These are phyloP conservation scores for Acorus gramineus DNA, from an alignment of 106 monocot species.

Conservation along the genomic window DNA sequence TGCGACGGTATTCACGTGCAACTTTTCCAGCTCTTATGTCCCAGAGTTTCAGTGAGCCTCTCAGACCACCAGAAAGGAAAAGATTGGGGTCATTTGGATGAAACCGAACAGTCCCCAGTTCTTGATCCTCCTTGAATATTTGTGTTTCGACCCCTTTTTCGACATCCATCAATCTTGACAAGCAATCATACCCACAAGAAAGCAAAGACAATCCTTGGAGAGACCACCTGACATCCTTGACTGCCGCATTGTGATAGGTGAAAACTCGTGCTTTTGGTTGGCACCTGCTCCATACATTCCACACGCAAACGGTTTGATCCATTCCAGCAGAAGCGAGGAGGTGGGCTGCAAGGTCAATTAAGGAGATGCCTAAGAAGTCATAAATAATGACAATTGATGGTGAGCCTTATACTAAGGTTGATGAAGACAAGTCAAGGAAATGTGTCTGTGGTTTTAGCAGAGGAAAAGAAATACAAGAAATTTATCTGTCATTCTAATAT, in stretches of 20 bases:
- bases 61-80: conserved; percentile 80
- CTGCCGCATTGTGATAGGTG: conserved; percentile 57
- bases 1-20: conserved; percentile 48
- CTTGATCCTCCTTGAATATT: conserved; percentile 67
- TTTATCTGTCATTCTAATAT: too few relatives aligned
- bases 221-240: conserved; percentile 88
- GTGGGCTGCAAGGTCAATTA: conserved; percentile 44
- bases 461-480: too few relatives aligned
- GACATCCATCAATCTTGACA: conserved; percentile 68
- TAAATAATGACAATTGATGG: too few relatives aligned
- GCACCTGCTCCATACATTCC: conserved; percentile 71
- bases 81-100: conserved; percentile 53
- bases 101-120: conserved; percentile 54
- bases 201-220: conserved; percentile 51
- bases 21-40: conserved; percentile 49
- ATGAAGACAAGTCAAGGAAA: too few relatives aligned
- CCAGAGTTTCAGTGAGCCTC: conserved; percentile 73
- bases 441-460: too few relatives aligned
- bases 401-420: too few relatives aligned
- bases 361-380: too few relatives aligned
- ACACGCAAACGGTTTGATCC: conserved; percentile 68
- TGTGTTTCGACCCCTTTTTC: conserved; percentile 63
- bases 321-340: conserved; percentile 98
- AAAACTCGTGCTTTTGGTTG: conserved; percentile 46
- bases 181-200: conserved; percentile 83